A percentile compares a stretch with the other conserved stretches of the same genome.
Evolutionary conservation across 1,284 basidiomycete genomes (phyloP).

Genomic region (Porogramme epimiltina): DNA sequence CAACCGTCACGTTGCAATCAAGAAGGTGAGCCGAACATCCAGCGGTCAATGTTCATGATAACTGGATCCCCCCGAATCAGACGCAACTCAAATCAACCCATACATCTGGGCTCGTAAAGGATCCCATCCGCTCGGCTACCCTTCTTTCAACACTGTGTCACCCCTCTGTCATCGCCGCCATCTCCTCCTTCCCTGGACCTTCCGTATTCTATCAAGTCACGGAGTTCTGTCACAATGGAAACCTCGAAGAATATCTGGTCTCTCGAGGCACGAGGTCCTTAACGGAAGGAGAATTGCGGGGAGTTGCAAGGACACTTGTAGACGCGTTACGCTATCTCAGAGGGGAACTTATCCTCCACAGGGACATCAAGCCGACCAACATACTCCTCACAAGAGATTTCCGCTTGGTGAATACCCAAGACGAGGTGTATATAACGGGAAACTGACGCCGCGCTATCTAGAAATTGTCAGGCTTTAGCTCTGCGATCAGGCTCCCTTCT

Average conservation of each 20-base stretch:
- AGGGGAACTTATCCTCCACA: slow-evolving; percentile 36
- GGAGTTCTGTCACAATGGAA: slow-evolving; percentile 47
- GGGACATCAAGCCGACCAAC: slow-evolving; percentile 29
- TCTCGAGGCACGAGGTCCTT: slow-evolving; percentile 27
- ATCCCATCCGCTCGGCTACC: slow-evolving; percentile 16
- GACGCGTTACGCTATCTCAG: slow-evolving; percentile 47
- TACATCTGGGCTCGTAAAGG: not conserved
- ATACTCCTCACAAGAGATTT: slow-evolving; percentile 26
- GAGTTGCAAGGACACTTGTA: slow-evolving; percentile 40
- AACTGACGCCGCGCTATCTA: slow-evolving; percentile 1
- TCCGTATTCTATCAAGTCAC: slow-evolving; percentile 41
- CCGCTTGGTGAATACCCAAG: slow-evolving; percentile 28
- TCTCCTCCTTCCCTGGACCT: slow-evolving; percentile 41
- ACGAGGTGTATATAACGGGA: too few species aligned
- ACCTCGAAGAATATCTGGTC: slow-evolving; percentile 34
- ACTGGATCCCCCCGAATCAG: too few species aligned
- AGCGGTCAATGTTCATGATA: too few species aligned
- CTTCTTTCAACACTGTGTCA: slow-evolving; percentile 49
- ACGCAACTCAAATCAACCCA: too few species aligned
- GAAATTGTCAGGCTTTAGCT: slow-evolving; percentile 32
- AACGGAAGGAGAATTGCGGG: slow-evolving; percentile 39
- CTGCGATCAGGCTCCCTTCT: slow-evolving; percentile 19
- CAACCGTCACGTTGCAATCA: slow-evolving; percentile 31
- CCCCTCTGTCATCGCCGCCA: slow-evolving; percentile 49
- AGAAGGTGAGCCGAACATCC: slow-evolving; percentile 37